Evolutionary conservation across 352 stramenopile species (phyloP).

Genomic region (Phytophthora rubi): DNA sequence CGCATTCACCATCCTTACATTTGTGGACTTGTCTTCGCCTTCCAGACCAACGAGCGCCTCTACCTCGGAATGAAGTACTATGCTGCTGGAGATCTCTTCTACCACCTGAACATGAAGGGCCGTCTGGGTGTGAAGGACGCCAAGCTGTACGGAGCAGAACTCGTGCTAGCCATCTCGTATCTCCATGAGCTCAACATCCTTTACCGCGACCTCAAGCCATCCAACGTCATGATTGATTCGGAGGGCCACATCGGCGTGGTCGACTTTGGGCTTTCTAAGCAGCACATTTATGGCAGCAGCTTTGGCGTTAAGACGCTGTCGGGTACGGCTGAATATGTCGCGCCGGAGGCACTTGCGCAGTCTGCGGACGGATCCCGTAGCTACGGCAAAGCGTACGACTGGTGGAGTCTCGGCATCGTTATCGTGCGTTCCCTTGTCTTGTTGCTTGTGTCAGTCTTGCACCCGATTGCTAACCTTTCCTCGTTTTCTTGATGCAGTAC

Average conservation of each 20-base stretch:
- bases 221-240: slow-evolving; percentile 91
- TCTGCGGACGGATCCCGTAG: slow-evolving; percentile 80
- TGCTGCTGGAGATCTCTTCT: slow-evolving; percentile 87
- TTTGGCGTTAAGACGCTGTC: slow-evolving; percentile 89
- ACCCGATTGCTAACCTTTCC: slow-evolving; percentile 12
- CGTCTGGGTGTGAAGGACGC: slow-evolving; percentile 68
- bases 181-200: slow-evolving; percentile 91
- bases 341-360: slow-evolving; percentile 83
- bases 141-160: slow-evolving; percentile 82
- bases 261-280: slow-evolving; percentile 89
- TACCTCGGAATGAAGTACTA: slow-evolving; percentile 93
- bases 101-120: slow-evolving; percentile 87
- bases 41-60: slow-evolving; percentile 89
- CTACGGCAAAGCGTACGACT: slow-evolving; percentile 91
- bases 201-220: slow-evolving; percentile 89
- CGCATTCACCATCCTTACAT: slow-evolving; percentile 91
- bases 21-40: slow-evolving; percentile 87
- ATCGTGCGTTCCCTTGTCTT: slow-evolving; percentile 56
- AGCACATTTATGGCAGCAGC: slow-evolving; percentile 88
- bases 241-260: slow-evolving; percentile 90
- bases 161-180: slow-evolving; percentile 90
- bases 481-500: slow-evolving; percentile 57
- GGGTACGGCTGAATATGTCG: slow-evolving; percentile 88
- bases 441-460: not conserved
- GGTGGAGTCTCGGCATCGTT: slow-evolving; percentile 89